phyloP scores from a whole-genome alignment of 257 asterid species.

The Plectranthus barbatus region DNA sequence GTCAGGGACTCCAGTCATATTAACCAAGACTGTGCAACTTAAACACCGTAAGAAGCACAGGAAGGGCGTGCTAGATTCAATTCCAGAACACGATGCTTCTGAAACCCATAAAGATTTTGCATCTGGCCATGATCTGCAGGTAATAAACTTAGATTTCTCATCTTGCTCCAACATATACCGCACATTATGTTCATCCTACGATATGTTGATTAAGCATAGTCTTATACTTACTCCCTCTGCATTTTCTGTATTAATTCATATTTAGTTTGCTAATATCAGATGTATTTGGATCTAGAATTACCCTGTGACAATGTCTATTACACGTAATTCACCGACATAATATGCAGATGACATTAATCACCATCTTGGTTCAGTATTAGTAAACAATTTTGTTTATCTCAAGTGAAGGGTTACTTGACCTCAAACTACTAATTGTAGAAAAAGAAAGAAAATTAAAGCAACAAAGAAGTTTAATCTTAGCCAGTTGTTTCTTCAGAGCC shows the following conservation, averaged over 20 bases:
- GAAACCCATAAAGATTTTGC: constrained; percentile 35
- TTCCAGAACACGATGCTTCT: constrained; percentile 54
- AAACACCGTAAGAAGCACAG: constrained; percentile 53
- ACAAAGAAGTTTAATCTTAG: not conserved
- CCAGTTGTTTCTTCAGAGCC: not conserved
- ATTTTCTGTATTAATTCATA: not conserved
- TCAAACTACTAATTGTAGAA: not conserved
- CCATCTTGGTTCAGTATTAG: not conserved
- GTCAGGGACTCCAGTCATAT: constrained; percentile 66
- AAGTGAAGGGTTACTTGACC: not conserved
- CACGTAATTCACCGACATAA: too few relatives aligned
- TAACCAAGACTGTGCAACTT: constrained; percentile 67
- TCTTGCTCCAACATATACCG: not conserved
- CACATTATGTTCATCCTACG: not conserved
- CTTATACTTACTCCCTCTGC: not conserved
- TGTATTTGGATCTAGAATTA: not conserved
- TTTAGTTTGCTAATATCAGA: not conserved
- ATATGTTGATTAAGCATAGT: not conserved
- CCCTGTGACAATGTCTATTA: not conserved
- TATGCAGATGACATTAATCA: not conserved
- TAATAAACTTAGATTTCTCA: constrained; percentile 5
- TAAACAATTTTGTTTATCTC: not conserved
- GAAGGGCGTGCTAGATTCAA: constrained; percentile 48
- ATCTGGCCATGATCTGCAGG: constrained; percentile 58
- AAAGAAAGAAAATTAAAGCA: not conserved